phyloP scores from a whole-genome alignment of 129 eudicot genomes.

The Apium graveolens region DNA sequence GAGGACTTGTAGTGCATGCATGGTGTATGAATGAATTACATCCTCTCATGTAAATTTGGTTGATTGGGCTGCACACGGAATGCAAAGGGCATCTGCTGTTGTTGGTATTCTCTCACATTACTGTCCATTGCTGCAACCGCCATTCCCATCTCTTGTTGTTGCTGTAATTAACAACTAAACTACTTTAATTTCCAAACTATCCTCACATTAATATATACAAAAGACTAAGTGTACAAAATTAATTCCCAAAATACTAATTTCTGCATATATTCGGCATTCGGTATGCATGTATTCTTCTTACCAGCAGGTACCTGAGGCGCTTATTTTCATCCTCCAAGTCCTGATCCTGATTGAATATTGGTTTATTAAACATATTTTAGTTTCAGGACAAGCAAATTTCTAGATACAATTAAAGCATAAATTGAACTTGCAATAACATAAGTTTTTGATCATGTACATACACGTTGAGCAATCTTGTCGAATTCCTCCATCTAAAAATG shows the following conservation, averaged over 20 bases:
- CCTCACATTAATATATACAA: not conserved
- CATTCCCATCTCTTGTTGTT: constrained; percentile 43
- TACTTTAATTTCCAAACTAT: not conserved
- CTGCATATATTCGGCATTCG: not conserved
- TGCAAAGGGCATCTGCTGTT: constrained; percentile 35
- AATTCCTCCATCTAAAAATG: constrained; percentile 53
- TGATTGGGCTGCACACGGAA: constrained; percentile 59
- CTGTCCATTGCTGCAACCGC: constrained; percentile 34
- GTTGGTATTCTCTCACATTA: constrained; percentile 29
- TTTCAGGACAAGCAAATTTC: too few relatives aligned
- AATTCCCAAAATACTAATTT: not conserved
- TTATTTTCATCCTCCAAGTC: constrained; percentile 65
- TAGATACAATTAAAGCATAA: too few relatives aligned
- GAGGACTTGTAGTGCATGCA: not conserved
- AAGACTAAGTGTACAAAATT: too few relatives aligned
- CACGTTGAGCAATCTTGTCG: constrained; percentile 58
- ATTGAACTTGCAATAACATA: not conserved
- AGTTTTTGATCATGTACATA: constrained; percentile 17
- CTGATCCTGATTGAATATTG: constrained; percentile 44
- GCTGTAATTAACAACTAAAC: not conserved
- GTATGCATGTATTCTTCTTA: constrained; percentile 18
- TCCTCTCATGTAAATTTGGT: constrained; percentile 45
- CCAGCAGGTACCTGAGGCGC: constrained; percentile 58
- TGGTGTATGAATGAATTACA: not conserved
- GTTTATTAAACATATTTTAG: too few relatives aligned